A percentile compares a stretch with the other conserved stretches of the same genome.
Evolutionary conservation across 805 yeast species (phyloP).

Genomic region (Candida coleopterorum): DNA sequence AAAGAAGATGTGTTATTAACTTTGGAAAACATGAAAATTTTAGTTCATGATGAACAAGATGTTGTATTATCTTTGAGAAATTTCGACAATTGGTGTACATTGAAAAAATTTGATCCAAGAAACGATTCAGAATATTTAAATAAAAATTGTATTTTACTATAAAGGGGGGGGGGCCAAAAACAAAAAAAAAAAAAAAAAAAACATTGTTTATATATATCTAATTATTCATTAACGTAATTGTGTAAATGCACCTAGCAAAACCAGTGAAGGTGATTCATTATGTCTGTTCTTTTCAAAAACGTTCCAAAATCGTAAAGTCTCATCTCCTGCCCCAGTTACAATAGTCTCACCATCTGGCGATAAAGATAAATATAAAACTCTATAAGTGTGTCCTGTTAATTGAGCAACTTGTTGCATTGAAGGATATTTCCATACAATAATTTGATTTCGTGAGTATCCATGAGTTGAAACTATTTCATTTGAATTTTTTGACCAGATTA

Average conservation of each 20-base stretch:
- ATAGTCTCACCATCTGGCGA: constrained; percentile 96
- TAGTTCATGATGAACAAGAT: constrained; percentile 8
- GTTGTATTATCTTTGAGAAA: constrained; percentile 17
- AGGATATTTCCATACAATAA: constrained; percentile 91
- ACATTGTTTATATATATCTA: background rate
- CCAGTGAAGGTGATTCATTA: constrained; percentile 56
- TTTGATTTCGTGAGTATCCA: constrained; percentile 87
- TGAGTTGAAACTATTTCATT: constrained; percentile 93
- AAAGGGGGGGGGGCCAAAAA: no score
- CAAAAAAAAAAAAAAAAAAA: constrained; percentile 5
- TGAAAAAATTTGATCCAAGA: constrained; percentile 18
- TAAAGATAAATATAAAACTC: constrained; percentile 84
- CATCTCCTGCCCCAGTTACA: constrained; percentile 98
- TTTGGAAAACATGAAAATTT: constrained; percentile 47
- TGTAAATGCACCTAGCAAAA: constrained; percentile 67
- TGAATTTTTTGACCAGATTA: constrained; percentile 88
- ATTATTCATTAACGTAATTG: constrained; percentile 50
- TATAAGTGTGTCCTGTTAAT: constrained; percentile 87
- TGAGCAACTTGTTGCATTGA: constrained; percentile 90
- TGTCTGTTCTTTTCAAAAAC: constrained; percentile 74
- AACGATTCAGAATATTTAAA: constrained; percentile 26
- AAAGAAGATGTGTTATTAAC: constrained; percentile 57
- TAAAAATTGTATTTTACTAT: constrained; percentile 19
- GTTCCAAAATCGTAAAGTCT: constrained; percentile 93
- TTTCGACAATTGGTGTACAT: constrained; percentile 26